phyloP scores from a whole-genome alignment of 345 rosid genomes.

The Aquilaria yunnanensis region DNA sequence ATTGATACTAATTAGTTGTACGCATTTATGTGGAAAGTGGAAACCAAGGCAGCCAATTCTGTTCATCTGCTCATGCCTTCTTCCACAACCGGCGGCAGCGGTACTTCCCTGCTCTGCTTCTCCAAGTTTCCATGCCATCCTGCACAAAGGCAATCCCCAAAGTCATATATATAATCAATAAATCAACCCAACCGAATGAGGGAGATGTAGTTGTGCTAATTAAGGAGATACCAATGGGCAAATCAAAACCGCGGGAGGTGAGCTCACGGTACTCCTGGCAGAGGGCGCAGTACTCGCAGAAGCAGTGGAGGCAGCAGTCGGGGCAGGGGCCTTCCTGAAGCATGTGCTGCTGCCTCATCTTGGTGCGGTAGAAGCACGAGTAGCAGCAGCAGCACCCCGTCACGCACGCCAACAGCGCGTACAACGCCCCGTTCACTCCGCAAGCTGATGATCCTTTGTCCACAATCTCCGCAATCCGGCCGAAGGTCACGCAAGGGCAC shows the following conservation, averaged over 20 bases:
- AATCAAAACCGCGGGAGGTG: constrained; percentile 25
- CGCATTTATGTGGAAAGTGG: no score
- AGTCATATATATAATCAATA: neutral
- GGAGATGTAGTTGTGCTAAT: neutral
- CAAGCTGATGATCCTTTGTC: constrained; percentile 24
- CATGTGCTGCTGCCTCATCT: constrained; percentile 30
- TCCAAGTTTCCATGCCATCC: constrained; percentile 36
- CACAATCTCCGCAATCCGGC: constrained; percentile 17
- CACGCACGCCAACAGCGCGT: constrained; percentile 19
- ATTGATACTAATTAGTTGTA: no score
- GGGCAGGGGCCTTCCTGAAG: constrained; percentile 16
- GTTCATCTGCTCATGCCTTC: constrained; percentile 24
- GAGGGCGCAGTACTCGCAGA: constrained; percentile 31
- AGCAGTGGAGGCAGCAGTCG: constrained; percentile 30
- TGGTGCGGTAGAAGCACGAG: constrained; percentile 20
- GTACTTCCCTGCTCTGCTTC: constrained; percentile 23
- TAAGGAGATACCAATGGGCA: constrained; percentile 22
- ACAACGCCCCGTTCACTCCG: constrained; percentile 20
- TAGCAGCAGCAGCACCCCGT: constrained; percentile 25
- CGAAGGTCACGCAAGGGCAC: constrained; percentile 26
- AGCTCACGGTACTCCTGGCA: constrained; percentile 44
- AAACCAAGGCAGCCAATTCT: neutral
- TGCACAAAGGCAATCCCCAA: constrained; percentile 1
- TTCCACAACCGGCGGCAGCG: constrained; percentile 14
- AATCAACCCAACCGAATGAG: no score